Base-by-base conservation (phyloP, 129 eudicot species). In the Flaveria sonorensis region DNA sequence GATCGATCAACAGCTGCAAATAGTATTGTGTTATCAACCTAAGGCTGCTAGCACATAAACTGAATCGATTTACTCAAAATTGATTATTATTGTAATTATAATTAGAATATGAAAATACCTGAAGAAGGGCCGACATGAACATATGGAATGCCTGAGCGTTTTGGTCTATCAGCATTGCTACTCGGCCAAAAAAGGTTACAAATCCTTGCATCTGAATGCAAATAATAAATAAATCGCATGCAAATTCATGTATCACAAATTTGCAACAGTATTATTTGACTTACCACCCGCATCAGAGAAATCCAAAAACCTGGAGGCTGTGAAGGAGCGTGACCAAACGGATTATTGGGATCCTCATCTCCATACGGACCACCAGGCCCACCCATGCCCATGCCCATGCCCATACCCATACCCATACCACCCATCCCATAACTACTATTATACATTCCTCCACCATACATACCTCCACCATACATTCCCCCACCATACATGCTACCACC, bases 281-380 rank as follows among this genome's bases (percentile, higher is more conserved):
- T 89, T 85, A 94, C 98, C 92, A 94, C 98, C 36, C 88, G 93
- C 89, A 94, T 85, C 51, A 94, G 81, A 23, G 98, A 94, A 69
- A 94, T 77, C 98, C 98, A 94, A 80, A 94, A 94, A n/a, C 93
- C 87, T 28, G 98, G 98, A 59, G 98, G 98, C 18, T 88, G 81
- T 74, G 98, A 56, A 20, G 98, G 98, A 50, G 85, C 85, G 6
- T 19, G 32, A 46, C 96, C 92, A 77, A 75, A 90, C 68, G 98
- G 98, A 78, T 89, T 88, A 75, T 94, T 94, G 60, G 98, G 98
- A 84, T 94, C 98, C 68, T 90, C 92, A 28, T 88, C 89, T 18
- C 92, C 97, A 80, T 78, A 84, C 28, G 97, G 98, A 68, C 96
- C 96, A 42, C 95, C 98, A 83, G 89, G 89, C 51, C 97, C 96